These are phyloP conservation scores for Paramecium caudatum DNA, from an alignment of 73 alveolate species.

Conservation along the genomic window DNA sequence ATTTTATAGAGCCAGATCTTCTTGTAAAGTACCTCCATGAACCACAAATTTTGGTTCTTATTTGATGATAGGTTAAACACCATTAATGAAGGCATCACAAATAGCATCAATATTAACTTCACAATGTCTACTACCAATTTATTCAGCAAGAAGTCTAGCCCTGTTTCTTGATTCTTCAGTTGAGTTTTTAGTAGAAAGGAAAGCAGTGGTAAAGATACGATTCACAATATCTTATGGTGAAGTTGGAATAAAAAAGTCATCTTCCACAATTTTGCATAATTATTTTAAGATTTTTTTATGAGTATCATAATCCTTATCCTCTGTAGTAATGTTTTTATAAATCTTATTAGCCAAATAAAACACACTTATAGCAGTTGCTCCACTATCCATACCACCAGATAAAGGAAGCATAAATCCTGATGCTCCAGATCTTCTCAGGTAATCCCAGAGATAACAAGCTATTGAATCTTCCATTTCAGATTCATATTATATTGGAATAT, in stretches of 20 bases:
- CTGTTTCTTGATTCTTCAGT: slow-evolving; percentile 84
- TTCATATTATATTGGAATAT: slow-evolving; percentile 24
- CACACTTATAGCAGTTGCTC: slow-evolving; percentile 89
- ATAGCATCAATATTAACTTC: slow-evolving; percentile 82
- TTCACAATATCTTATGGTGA: slow-evolving; percentile 82
- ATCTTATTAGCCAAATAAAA: slow-evolving; percentile 80
- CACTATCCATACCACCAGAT: slow-evolving; percentile 97
- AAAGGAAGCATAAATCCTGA: slow-evolving; percentile 95
- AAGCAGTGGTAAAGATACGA: slow-evolving; percentile 76
- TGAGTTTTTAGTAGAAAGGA: slow-evolving; percentile 77
- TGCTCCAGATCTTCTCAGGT: slow-evolving; percentile 96
- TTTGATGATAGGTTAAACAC: slow-evolving; percentile 74
- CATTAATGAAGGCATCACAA: slow-evolving; percentile 69
- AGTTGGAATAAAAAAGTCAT: slow-evolving; percentile 79
- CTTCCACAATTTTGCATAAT: slow-evolving; percentile 80
- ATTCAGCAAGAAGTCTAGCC: slow-evolving; percentile 87
- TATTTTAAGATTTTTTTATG: slow-evolving; percentile 52
- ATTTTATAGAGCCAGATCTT: slow-evolving; percentile 94
- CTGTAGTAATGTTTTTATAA: slow-evolving; percentile 23
- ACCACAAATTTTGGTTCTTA: slow-evolving; percentile 81
- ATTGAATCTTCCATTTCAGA: slow-evolving; percentile 91
- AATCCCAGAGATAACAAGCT: slow-evolving; percentile 96
- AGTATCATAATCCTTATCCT: slow-evolving; percentile 13
- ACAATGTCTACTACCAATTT: slow-evolving; percentile 89
- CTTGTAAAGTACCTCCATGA: slow-evolving; percentile 78